Base-by-base conservation (phyloP, 2,329 filamentous ascomycete genomes). In the Sarocladium strictum region DNA sequence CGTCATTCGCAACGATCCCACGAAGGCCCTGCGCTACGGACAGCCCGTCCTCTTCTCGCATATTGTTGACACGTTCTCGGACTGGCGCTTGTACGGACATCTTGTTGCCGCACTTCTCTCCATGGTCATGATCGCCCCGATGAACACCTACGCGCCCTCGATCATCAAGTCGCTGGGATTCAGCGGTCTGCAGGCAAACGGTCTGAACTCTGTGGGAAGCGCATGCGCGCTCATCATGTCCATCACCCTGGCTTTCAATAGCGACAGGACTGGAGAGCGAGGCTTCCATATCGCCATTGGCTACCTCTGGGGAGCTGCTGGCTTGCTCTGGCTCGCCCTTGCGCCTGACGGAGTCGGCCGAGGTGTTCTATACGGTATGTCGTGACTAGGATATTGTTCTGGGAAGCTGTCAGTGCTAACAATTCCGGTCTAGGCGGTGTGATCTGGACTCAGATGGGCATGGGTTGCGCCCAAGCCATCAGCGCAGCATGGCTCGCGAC, bases 401-500 rank as follows among this genome's bases (percentile, higher is more conserved):
- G n/a, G n/a, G n/a, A n/a, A n/a, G n/a, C n/a, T n/a, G n/a, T n/a
- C n/a, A n/a, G n/a, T n/a, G n/a, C n/a, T n/a, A n/a, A n/a, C n/a
- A n/a, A n/a, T n/a, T n/a, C n/a, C n/a, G n/a, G n/a, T n/a, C n/a
- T n/a, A 63, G 63, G 64, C 0, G 64, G 64, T 2, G 63, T 67
- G 0, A 61, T 67, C 0, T 66, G 64, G 64, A 66, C 63, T 0
- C 64, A 67, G 9, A 66, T 66, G 64, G 63, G 65, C 4, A 67
- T 67, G 64, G 65, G 64, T 9, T 64, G 55, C 10, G 65, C 58
- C 0, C 65, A 67, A 24, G 65, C 65, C 15, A 67, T 66, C 50
- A 65, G 59, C 11, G 64, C 63, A 9, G 64, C 64, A 2, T 67
- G 64, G 64, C 61, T 67, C 21, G 60, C 64, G 0, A 26, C 63